These are phyloP conservation scores for Phytophthora rubi DNA, from an alignment of 352 stramenopile genomes.

Conservation along the genomic window DNA sequence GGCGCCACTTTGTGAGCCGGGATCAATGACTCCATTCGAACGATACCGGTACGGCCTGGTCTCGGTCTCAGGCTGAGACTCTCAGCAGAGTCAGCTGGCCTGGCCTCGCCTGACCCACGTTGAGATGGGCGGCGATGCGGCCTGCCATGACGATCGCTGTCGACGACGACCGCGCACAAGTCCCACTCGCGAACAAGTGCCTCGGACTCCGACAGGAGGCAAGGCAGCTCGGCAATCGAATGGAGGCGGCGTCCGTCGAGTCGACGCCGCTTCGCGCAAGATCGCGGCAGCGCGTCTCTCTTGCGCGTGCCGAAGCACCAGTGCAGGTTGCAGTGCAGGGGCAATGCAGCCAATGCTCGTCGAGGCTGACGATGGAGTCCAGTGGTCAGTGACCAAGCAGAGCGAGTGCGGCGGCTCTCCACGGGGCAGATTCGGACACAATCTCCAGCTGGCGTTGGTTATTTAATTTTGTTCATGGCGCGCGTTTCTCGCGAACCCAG, in stretches of 20 bases:
- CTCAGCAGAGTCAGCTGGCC: background rate
- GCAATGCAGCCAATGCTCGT: background rate
- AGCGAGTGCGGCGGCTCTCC: background rate
- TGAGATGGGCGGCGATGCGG: slow-evolving; percentile 5
- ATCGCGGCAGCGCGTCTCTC: slow-evolving; percentile 17
- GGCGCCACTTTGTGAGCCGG: background rate
- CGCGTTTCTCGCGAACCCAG: slow-evolving; percentile 23
- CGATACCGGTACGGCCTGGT: slow-evolving; percentile 2
- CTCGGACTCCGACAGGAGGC: too few relatives aligned
- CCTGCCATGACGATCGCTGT: background rate
- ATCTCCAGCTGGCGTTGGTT: slow-evolving; percentile 27
- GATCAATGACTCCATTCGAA: slow-evolving; percentile 12
- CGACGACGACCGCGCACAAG: too few relatives aligned
- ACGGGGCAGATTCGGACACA: slow-evolving; percentile 20
- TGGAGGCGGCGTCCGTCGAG: background rate
- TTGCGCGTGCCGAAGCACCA: slow-evolving; percentile 2
- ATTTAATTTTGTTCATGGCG: slow-evolving; percentile 9
- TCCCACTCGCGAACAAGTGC: background rate
- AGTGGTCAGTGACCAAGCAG: background rate
- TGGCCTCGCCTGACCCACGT: background rate
- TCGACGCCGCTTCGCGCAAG: slow-evolving; percentile 4
- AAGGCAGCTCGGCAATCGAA: background rate
- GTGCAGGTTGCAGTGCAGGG: slow-evolving; percentile 1
- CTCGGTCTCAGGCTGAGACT: background rate
- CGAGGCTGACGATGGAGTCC: too few relatives aligned